Evolutionary conservation across 2,329 filamentous ascomycete genomes (phyloP), one percentile per base, ranked within the genome.

Genomic region (Tolypocladium endophyticum): DNA sequence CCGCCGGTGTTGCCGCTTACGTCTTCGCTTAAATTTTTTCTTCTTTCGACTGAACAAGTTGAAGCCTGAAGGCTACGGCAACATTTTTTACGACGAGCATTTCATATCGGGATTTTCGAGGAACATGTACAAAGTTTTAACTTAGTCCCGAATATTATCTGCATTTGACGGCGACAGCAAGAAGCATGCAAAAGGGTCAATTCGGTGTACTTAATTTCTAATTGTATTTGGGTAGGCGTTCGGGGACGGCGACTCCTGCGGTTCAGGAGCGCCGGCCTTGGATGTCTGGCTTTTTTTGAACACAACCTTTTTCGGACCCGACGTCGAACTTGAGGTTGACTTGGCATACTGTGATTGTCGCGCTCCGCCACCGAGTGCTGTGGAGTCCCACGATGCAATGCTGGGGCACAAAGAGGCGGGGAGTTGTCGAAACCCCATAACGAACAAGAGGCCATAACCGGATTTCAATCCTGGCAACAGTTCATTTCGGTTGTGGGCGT

Each of bases 1-100:
- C 74, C 56, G 82, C 79, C 73, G 82, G 80, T 75, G 70, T 81
- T 59, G 77, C 75, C 62, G 82, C 80, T 70, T 73, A 82, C 69
- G 67, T 79, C 74, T 73, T 85, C 69, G 79, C 78, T 72, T 85
- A 85, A 81, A 70, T 71, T 56, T 62, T 66, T 70, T 61, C 67
- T 67, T 66, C 67, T 67, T 66, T 71, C 69, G 66, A 68, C 72
- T 70, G 20, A 66, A 67, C 69, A 62, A 66, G 71, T 72, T 68
- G 68, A 72, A 72, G 74, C 74, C 72, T 71, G 69, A 71, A 69
- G 74, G 74, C 69, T 69, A 72, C 69, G 74, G 72, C 71, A 73
- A 68, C 47, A 59, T 30, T 38, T 55, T 71, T 71, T 65, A 73
- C 67, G 70, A 73, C 67, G 66, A 71, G 68, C 64, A 67, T 66